Percentiles rank a stretch among this genome's conserved stretches.
These are phyloP conservation scores for Hemileccinum impolitum DNA, from an alignment of 768 basidiomycete genomes.

Conservation along the genomic window DNA sequence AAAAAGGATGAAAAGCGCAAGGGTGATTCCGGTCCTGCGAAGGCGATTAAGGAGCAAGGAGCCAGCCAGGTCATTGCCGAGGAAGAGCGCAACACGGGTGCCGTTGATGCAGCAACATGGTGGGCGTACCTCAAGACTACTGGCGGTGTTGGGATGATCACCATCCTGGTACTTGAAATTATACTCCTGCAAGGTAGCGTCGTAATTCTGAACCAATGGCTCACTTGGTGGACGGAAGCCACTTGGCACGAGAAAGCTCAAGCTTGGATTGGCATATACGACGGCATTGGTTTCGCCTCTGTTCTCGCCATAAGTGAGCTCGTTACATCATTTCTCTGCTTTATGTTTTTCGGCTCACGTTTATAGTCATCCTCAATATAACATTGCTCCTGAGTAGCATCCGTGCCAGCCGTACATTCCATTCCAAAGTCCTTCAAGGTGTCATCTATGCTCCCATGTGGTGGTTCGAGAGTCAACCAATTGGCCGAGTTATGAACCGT, in stretches of 20 bases:
- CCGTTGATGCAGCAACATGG: slow-evolving; percentile 25
- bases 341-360: not conserved
- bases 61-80: slow-evolving; percentile 19
- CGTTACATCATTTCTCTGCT: not conserved
- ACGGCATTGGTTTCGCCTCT: slow-evolving; percentile 24
- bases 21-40: slow-evolving; percentile 10
- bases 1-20: slow-evolving; percentile 21
- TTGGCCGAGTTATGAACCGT: slow-evolving; percentile 47
- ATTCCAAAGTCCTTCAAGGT: slow-evolving; percentile 22
- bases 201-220: slow-evolving; percentile 28
- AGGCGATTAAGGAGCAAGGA: slow-evolving; percentile 12
- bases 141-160: slow-evolving; percentile 19
- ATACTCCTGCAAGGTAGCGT: slow-evolving; percentile 23
- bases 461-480: slow-evolving; percentile 34
- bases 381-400: slow-evolving; percentile 26
- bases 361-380: slow-evolving; percentile 23
- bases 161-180: slow-evolving; percentile 19
- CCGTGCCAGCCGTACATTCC: slow-evolving; percentile 26
- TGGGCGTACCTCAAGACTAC: slow-evolving; percentile 32
- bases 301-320: slow-evolving; percentile 19
- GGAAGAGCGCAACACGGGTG: slow-evolving; percentile 26
- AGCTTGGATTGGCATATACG: slow-evolving; percentile 29
- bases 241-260: slow-evolving; percentile 21
- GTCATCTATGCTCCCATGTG: slow-evolving; percentile 26
- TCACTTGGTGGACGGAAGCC: slow-evolving; percentile 30